Percentiles rank a stretch among this genome's conserved stretches.
phyloP scores from a whole-genome alignment of 257 asterid genomes.

The Solanum neorickii region DNA sequence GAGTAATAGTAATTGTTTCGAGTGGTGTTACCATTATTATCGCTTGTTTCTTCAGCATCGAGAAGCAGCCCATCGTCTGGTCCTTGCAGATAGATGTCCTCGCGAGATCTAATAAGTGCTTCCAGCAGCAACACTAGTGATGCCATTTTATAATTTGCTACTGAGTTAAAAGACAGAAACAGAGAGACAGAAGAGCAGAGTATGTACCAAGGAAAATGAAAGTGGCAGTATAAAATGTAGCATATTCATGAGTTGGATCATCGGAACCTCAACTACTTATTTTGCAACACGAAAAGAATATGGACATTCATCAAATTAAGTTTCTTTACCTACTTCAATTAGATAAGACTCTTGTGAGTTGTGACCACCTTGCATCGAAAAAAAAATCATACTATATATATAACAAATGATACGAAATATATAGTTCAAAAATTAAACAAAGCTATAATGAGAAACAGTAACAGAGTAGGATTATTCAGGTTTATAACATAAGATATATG shows the following conservation, averaged over 20 bases:
- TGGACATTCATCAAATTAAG: neutral
- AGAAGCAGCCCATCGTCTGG: neutral
- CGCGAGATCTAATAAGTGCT: neutral
- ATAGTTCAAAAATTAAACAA: neutral
- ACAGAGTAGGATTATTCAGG: neutral
- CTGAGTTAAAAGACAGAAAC: neutral
- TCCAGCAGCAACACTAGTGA: constrained; percentile 9
- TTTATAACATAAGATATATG: neutral
- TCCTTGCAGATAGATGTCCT: neutral
- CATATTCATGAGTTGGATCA: neutral
- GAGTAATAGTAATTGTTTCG: neutral
- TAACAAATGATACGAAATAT: too few species aligned
- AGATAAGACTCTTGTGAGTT: neutral
- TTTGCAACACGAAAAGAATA: neutral
- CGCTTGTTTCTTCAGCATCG: neutral
- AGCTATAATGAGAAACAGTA: neutral
- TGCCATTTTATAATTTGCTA: neutral
- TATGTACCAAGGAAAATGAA: neutral
- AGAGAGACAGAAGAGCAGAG: neutral
- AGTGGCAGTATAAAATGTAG: neutral
- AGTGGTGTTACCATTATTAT: neutral
- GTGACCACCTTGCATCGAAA: neutral
- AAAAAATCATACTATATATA: neutral
- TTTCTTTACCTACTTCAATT: neutral
- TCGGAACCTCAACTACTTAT: neutral